Evolutionary conservation across 208 protist species (phyloP).

Genomic region (Tritrichomonas musculus): DNA sequence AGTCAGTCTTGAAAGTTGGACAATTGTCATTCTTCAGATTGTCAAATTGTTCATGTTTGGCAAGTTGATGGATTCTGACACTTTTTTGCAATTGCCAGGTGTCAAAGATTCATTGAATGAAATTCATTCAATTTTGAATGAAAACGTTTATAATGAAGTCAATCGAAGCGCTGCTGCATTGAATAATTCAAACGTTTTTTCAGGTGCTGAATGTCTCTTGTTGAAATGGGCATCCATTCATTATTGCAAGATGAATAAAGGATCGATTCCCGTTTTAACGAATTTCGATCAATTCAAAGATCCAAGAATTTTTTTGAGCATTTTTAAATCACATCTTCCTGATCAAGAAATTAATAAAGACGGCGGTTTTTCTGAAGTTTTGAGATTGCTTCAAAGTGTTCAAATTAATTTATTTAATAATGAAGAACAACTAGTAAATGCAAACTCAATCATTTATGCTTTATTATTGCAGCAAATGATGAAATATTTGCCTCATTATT

Average conservation of each 20-base stretch:
- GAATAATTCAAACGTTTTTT: neutral
- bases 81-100: neutral
- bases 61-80: neutral
- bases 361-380: neutral
- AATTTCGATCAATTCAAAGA: neutral
- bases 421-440: neutral
- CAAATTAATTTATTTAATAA: neutral
- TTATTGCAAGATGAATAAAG: neutral
- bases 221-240: neutral
- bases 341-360: neutral
- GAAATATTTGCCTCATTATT: neutral
- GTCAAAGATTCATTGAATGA: neutral
- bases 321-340: neutral
- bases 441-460: neutral
- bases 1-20: neutral
- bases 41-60: neutral
- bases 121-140: neutral
- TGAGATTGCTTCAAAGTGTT: neutral
- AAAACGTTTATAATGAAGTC: neutral
- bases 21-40: neutral
- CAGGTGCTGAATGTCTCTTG: neutral
- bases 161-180: neutral
- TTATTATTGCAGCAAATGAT: neutral
- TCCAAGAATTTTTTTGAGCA: neutral
- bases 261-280: too few species aligned